A percentile compares a stretch with the other conserved stretches of the same genome.
These are phyloP conservation scores for Diplodia sapinea DNA, from an alignment of 2,329 filamentous ascomycete species.

Conservation along the genomic window DNA sequence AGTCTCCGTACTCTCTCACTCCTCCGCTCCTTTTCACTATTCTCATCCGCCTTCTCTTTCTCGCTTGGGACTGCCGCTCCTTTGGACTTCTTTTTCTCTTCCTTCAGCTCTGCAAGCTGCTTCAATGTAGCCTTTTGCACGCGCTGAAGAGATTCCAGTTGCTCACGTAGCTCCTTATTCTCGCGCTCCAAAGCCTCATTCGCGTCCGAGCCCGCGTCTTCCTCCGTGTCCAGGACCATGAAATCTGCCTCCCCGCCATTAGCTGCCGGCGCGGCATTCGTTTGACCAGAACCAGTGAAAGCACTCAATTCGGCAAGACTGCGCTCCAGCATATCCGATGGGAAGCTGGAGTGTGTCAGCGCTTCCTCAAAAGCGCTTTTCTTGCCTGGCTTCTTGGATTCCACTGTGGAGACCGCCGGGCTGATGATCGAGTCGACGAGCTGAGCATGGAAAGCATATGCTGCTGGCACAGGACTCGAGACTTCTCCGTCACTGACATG, in stretches of 20 bases:
- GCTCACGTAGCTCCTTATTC: slow-evolving; percentile 43
- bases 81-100: slow-evolving; percentile 49
- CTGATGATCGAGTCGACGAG: slow-evolving; percentile 51
- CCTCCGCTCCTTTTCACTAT: slow-evolving; percentile 17
- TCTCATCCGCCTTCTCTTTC: slow-evolving; percentile 35
- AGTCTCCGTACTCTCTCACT: slow-evolving; percentile 4
- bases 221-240: slow-evolving; percentile 42
- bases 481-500: slow-evolving; percentile 38
- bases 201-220: background rate
- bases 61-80: slow-evolving; percentile 34
- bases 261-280: slow-evolving; percentile 25
- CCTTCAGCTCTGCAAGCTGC: slow-evolving; percentile 51
- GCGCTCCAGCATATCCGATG: slow-evolving; percentile 48
- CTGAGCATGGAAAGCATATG: slow-evolving; percentile 70
- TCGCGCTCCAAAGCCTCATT: slow-evolving; percentile 13
- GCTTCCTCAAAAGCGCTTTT: slow-evolving; percentile 48
- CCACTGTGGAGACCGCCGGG: slow-evolving; percentile 42
- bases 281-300: slow-evolving; percentile 35
- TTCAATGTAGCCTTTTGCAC: slow-evolving; percentile 54
- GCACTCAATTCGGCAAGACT: slow-evolving; percentile 44
- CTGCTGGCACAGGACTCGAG: slow-evolving; percentile 54
- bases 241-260: slow-evolving; percentile 43
- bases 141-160: slow-evolving; percentile 52
- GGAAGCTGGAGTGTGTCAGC: slow-evolving; percentile 52
- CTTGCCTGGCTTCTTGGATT: slow-evolving; percentile 31